Percentiles rank a stretch among this genome's conserved stretches.
phyloP scores from a whole-genome alignment of 1,284 basidiomycete genomes.

The Apiotrichum brassicae region DNA sequence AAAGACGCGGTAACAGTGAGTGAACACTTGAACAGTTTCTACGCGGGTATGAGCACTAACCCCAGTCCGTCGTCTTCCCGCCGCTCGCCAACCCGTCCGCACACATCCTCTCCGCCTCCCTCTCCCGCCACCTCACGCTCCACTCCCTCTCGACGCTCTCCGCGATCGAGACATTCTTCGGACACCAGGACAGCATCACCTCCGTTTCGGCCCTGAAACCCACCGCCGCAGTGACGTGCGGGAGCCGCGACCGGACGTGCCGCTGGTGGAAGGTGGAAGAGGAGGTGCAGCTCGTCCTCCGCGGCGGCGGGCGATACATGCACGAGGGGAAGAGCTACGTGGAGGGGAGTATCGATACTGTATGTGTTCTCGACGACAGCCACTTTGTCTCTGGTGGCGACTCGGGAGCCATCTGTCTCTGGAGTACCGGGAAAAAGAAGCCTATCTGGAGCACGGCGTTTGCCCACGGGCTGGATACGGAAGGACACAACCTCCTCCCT shows the following conservation, averaged over 20 bases:
- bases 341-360: conserved; percentile 86
- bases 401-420: conserved; percentile 85
- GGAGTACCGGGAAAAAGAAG: conserved; percentile 94
- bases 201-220: conserved; percentile 71
- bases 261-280: conserved; percentile 97
- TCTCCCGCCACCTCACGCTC: conserved; percentile 86
- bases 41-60: too few relatives aligned
- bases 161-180: conserved; percentile 94
- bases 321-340: conserved; percentile 47
- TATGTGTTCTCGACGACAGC: conserved; percentile 88
- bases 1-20: conserved; percentile 78
- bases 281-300: conserved; percentile 90
- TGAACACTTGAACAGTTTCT: conserved; percentile 20
- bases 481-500: conserved; percentile 52
- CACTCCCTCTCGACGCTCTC: conserved; percentile 80
- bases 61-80: conserved; percentile 69
- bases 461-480: conserved; percentile 62
- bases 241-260: conserved; percentile 83
- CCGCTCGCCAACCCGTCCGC: conserved; percentile 59
- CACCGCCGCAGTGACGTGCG: conserved; percentile 79
- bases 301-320: conserved; percentile 71
- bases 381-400: conserved; percentile 93
- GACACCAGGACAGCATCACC: conserved; percentile 86
- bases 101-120: conserved; percentile 80
- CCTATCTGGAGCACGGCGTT: conserved; percentile 76